Evolutionary conservation across 2,329 filamentous ascomycete genomes (phyloP).

Genomic region (Lachnellula arida): DNA sequence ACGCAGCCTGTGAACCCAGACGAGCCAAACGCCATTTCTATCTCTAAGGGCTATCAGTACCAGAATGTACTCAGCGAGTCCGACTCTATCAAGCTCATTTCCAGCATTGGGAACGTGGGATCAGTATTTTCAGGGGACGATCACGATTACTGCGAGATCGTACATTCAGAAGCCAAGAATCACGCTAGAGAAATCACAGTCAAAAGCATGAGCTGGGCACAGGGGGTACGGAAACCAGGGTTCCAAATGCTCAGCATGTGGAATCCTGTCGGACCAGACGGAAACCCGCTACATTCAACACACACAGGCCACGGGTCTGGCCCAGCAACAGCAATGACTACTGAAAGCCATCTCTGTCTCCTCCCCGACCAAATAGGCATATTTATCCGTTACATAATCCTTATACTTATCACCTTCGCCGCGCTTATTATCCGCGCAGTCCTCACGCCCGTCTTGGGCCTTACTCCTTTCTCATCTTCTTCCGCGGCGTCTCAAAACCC

Average conservation of each 20-base stretch:
- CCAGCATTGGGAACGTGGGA: slow-evolving; percentile 73
- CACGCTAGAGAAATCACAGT: slow-evolving; percentile 80
- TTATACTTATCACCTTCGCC: slow-evolving; percentile 51
- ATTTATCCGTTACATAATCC: slow-evolving; percentile 70
- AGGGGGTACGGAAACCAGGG: slow-evolving; percentile 85
- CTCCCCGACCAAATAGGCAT: slow-evolving; percentile 83
- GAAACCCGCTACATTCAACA: slow-evolving; percentile 38
- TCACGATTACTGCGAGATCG: slow-evolving; percentile 93
- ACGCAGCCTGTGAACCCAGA: slow-evolving; percentile 52
- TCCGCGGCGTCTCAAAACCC: neutral
- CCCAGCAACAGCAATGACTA: slow-evolving; percentile 47
- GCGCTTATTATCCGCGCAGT: slow-evolving; percentile 50
- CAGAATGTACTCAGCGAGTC: slow-evolving; percentile 83
- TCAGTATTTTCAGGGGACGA: slow-evolving; percentile 95
- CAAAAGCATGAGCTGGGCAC: slow-evolving; percentile 92
- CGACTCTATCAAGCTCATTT: slow-evolving; percentile 70
- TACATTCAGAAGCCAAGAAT: slow-evolving; percentile 59
- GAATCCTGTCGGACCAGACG: slow-evolving; percentile 73
- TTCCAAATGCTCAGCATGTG: slow-evolving; percentile 87
- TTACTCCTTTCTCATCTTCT: slow-evolving; percentile 31
- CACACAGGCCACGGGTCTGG: slow-evolving; percentile 29
- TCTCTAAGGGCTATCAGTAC: slow-evolving; percentile 85
- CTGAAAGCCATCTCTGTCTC: slow-evolving; percentile 87
- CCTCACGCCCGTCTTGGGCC: slow-evolving; percentile 50
- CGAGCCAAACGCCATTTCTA: slow-evolving; percentile 70